Evolutionary conservation across 176 grass and related monocot genomes (phyloP).

Genomic region (Rhynchospora pubera): DNA sequence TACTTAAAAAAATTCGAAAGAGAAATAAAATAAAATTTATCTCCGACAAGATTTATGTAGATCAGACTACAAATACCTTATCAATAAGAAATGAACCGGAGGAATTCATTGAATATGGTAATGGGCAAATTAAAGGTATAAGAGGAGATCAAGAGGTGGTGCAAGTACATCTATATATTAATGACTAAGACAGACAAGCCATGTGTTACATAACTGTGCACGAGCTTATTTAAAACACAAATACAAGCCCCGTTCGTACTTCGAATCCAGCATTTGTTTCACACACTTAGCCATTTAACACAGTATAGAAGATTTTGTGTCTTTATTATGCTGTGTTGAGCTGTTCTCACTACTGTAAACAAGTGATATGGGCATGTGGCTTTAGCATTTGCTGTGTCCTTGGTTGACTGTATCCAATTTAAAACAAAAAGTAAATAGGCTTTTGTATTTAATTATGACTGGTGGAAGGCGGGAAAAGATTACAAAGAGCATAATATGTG

Average conservation of each 20-base stretch:
- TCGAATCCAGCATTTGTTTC: neutral
- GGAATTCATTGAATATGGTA: neutral
- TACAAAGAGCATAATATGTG: neutral
- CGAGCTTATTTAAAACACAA: constrained; percentile 3
- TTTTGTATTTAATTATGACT: neutral
- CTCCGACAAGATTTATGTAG: no score
- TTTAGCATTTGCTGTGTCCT: neutral
- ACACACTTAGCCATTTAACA: neutral
- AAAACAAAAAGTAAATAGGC: neutral
- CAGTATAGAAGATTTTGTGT: neutral
- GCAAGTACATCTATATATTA: constrained; percentile 3
- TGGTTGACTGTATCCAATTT: neutral
- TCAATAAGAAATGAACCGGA: neutral
- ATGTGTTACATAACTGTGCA: constrained; percentile 15
- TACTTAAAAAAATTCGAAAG: no score
- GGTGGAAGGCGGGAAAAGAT: no score
- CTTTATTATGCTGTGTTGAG: constrained; percentile 6
- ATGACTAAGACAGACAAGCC: neutral
- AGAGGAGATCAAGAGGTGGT: neutral
- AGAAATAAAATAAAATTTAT: no score
- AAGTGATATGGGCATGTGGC: neutral
- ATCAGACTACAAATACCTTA: neutral
- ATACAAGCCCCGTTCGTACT: neutral
- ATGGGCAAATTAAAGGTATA: neutral
- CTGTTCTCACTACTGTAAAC: neutral